phyloP scores from a whole-genome alignment of 805 yeast species.

The Clavispora asparagi region DNA sequence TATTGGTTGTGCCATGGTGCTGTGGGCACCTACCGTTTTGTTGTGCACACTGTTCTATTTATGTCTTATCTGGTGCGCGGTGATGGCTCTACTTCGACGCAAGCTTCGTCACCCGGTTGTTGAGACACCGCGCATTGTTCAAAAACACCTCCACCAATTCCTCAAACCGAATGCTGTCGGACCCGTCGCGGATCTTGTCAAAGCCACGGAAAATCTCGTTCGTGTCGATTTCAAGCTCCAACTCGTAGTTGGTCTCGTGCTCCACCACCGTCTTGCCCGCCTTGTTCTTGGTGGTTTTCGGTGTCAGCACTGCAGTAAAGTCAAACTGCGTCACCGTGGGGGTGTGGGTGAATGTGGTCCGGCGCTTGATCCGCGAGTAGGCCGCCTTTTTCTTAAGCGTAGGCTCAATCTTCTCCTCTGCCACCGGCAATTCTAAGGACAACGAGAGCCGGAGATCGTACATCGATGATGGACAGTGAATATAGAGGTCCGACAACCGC shows the following conservation, averaged over 20 bases:
- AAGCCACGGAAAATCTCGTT: slow-evolving; percentile 36
- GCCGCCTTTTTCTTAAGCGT: slow-evolving; percentile 46
- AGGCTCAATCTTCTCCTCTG: slow-evolving; percentile 51
- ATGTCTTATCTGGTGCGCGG: no score
- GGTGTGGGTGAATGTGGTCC: slow-evolving; percentile 68
- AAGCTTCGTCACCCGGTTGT: slow-evolving; percentile 38
- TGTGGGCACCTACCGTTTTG: no score
- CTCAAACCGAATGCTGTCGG: slow-evolving; percentile 53
- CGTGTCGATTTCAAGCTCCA: slow-evolving; percentile 38
- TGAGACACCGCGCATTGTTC: slow-evolving; percentile 53
- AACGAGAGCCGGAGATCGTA: slow-evolving; percentile 75
- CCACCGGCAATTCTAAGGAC: slow-evolving; percentile 71
- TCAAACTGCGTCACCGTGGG: slow-evolving; percentile 71
- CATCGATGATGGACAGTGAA: slow-evolving; percentile 70
- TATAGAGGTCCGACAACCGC: slow-evolving; percentile 64
- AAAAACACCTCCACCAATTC: slow-evolving; percentile 52
- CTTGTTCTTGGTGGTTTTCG: slow-evolving; percentile 29
- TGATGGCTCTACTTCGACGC: slow-evolving; percentile 16
- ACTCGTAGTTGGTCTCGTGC: slow-evolving; percentile 33
- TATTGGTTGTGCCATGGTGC: no score
- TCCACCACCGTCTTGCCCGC: slow-evolving; percentile 32
- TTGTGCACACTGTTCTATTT: no score
- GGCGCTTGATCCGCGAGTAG: slow-evolving; percentile 61
- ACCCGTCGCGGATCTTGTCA: slow-evolving; percentile 35
- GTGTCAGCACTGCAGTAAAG: slow-evolving; percentile 53